Base-by-base conservation (phyloP, 1,284 basidiomycete species). In the Polyporus tsugae region DNA sequence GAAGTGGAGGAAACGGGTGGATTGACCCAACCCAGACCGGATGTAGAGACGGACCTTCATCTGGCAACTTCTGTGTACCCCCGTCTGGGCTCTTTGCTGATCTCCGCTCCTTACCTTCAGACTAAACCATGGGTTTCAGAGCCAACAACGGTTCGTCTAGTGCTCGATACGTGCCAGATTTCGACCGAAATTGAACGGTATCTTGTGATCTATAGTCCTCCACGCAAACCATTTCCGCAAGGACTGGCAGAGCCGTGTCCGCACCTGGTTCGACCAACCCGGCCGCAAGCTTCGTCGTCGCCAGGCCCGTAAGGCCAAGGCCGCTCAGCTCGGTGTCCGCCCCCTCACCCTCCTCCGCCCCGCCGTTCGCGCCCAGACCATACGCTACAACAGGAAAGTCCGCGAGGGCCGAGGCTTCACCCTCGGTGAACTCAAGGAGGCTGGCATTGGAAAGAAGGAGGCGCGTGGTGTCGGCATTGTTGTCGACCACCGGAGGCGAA, bases 231-330 rank as follows among this genome's bases (percentile, higher is more conserved):
- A 98, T 82, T 98, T 98, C 91, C 95, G 91, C 86, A 99, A 99
- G 92, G 96, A 98, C 84, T 98, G 96, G 96, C 94, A 97, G 84
- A 89, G 91, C 80, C 91, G 92, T 77, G 95, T 98, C 79, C 93
- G 93, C 84, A 97, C 95, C 80, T 97, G 97, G 97, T 99, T 99
- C 83, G 95, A 99, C 89, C 98, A 99, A 86, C 96, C 97, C 73
- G 98, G 97, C 70, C 94, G 95, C 83, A 99, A 99, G 87, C 94
- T 97, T 84, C 93, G 95, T 82, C 91, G 98, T 82, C 95, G 98
- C 82, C 92, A 88, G 72, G 96, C 97, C 63, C 95, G 98, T 83
- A 92, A 95, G 84, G 87, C 89, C 79, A 99, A 98, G 88, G 96
- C 96, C 70, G 90, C 96, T 67, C 84, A 90, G 73, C 93, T 98